Evolutionary conservation across 371 early-diverging fungal species (phyloP), one percentile per base, ranked within the genome.

Genomic region (Mycotypha africana): DNA sequence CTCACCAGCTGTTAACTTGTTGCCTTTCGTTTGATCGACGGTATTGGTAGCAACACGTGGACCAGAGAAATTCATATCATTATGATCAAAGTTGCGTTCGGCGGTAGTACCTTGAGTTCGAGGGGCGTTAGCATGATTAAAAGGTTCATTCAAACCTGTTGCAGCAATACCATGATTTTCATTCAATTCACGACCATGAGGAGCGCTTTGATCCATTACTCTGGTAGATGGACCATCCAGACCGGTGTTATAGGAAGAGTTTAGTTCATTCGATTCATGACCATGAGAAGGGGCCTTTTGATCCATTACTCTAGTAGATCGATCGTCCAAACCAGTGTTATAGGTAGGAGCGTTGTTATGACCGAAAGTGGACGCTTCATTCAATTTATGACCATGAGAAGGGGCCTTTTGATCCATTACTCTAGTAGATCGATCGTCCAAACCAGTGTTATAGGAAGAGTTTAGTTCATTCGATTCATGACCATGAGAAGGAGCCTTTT

Each of bases 151-250:
- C 11, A 58, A 35, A 10, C 54, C 54, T 40, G 52, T 51, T n/a
- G 52, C 58, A 48, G 58, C 48, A 26, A 58, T 58, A 44, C 58
- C 58, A 11, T 57, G 57, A 40, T 57, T 51, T 51, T 57, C 51
- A n/a, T 51, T 51, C 40, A 57, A 44, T 43, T 51, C n/a, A n/a
- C 31, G 32, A 8, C 30, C 28, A 28, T 28, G 28, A 31, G 35
- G 6, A 6, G 42, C 42, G 14, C 40, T 26, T n/a, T 12, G 21
- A 16, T 14, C 8, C 15, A 38, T 30, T 38, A 31, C 28, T 5
- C 5, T 5, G 28, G 32, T 20, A 12, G 22, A 20, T 7, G 19
- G 42, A 23, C 24, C 32, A 28, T 33, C 28, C 14, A 34, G 36
- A 22, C 42, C 37, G 22, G 49, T 21, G 42, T 49, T 42, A 23